phyloP scores from a whole-genome alignment of 83 land plant species.

The Larix sibirica region DNA sequence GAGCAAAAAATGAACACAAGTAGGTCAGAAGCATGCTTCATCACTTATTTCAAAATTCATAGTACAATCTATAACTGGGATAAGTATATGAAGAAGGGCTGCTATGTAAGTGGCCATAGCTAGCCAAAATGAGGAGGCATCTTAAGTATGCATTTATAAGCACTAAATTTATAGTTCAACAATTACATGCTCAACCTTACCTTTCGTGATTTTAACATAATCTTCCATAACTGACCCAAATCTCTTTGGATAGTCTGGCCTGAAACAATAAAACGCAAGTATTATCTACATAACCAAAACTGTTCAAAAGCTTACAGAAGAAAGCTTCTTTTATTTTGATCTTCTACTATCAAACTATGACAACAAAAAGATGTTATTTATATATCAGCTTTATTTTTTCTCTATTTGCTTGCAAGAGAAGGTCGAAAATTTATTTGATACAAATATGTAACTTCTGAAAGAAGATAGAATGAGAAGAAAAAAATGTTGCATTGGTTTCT shows the following conservation, averaged over 20 bases:
- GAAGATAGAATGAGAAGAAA: no score
- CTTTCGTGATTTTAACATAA: conserved; percentile 50
- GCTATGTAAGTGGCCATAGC: not conserved
- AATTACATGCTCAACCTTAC: conserved; percentile 16
- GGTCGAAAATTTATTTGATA: no score
- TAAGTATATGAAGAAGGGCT: not conserved
- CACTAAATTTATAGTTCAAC: not conserved
- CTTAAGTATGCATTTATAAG: not conserved
- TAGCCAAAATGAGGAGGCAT: not conserved
- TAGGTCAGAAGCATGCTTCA: not conserved
- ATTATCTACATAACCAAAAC: not conserved
- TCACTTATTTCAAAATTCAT: no score
- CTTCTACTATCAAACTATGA: no score
- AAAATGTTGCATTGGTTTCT: no score
- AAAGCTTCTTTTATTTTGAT: not conserved
- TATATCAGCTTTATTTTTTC: no score
- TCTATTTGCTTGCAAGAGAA: no score
- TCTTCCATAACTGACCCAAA: conserved; percentile 63
- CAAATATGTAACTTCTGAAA: no score
- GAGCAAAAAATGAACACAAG: not conserved
- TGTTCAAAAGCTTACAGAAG: not conserved
- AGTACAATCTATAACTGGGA: not conserved
- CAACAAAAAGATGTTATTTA: no score
- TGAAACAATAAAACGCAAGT: conserved; percentile 19
- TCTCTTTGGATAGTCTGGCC: conserved; percentile 63